Percentiles rank a stretch among this genome's conserved stretches.
These are phyloP conservation scores for Magnolia sinica DNA, from an alignment of 164 flowering plant genomes.

Conservation along the genomic window DNA sequence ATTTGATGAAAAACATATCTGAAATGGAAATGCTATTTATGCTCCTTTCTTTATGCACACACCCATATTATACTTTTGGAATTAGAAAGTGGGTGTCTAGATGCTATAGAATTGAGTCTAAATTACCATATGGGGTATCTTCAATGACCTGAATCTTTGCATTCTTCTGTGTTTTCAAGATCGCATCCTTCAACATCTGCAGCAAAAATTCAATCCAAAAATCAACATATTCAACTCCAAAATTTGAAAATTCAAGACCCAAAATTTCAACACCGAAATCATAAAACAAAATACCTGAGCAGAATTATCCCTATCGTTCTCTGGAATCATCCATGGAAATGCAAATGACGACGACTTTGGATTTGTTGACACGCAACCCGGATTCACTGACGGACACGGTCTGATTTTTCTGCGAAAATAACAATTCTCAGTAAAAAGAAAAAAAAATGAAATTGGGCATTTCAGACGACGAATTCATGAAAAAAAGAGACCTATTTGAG, in stretches of 20 bases:
- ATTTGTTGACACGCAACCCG: constrained; percentile 79
- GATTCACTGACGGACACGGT: constrained; percentile 85
- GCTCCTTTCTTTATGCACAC: not conserved
- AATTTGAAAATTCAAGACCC: not conserved
- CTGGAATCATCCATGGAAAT: constrained; percentile 76
- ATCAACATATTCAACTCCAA: not conserved
- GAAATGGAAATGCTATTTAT: not conserved
- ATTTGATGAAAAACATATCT: too few relatives aligned
- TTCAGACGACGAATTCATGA: not conserved
- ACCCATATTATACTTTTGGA: not conserved
- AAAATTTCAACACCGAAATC: not conserved
- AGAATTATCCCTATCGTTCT: constrained; percentile 41
- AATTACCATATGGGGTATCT: constrained; percentile 71
- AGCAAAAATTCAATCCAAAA: constrained; percentile 6
- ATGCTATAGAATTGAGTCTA: too few relatives aligned
- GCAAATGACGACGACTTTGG: constrained; percentile 73
- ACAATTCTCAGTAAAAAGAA: not conserved
- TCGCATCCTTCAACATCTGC: constrained; percentile 77
- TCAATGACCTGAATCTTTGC: constrained; percentile 54
- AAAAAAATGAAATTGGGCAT: not conserved
- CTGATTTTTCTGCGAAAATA: constrained; percentile 67
- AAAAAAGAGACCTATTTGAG: not conserved
- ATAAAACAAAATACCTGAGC: constrained; percentile 40
- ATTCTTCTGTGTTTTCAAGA: constrained; percentile 78
- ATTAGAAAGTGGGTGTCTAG: not conserved